A percentile compares a stretch with the other conserved stretches of the same genome.
Conservation (phyloP, 2,329 filamentous ascomycete genomes). For the Verticillium tricorpus region DNA sequence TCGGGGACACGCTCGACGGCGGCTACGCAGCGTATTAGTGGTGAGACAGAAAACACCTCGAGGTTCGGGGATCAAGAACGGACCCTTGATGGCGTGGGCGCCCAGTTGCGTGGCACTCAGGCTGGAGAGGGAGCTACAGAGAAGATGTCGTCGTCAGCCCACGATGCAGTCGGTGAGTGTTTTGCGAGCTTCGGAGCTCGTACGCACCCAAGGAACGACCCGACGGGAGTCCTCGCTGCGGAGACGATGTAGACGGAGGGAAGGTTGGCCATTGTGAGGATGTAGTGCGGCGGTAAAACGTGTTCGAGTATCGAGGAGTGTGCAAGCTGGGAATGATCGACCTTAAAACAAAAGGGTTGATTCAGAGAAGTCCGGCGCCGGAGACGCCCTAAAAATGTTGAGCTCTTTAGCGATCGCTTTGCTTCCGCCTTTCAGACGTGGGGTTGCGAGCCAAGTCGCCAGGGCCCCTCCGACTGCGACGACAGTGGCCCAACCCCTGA, state of each 20-base stretch:
- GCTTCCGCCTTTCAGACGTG: background rate
- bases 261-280: slow-evolving; percentile 65
- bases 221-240: slow-evolving; percentile 82
- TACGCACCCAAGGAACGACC: slow-evolving; percentile 84
- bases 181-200: slow-evolving; percentile 20
- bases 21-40: slow-evolving; percentile 32
- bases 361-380: background rate
- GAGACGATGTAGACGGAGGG: slow-evolving; percentile 96
- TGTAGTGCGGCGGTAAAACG: background rate
- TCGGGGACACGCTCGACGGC: slow-evolving; percentile 82
- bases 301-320: background rate
- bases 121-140: slow-evolving; percentile 75
- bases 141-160: slow-evolving; percentile 6
- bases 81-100: slow-evolving; percentile 87
- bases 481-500: background rate
- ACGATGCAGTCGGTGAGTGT: slow-evolving; percentile 6
- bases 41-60: background rate
- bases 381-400: slow-evolving; percentile 1
- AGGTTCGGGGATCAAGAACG: background rate
- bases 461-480: background rate
- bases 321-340: background rate
- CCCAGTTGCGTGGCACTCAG: slow-evolving; percentile 83
- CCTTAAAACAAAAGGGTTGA: background rate
- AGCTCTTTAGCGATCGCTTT: background rate
- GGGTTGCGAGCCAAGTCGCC: background rate